A percentile compares a stretch with the other conserved stretches of the same genome.
Conservation (phyloP, 441 rosid species). For the Eutrema salsugineum region DNA sequence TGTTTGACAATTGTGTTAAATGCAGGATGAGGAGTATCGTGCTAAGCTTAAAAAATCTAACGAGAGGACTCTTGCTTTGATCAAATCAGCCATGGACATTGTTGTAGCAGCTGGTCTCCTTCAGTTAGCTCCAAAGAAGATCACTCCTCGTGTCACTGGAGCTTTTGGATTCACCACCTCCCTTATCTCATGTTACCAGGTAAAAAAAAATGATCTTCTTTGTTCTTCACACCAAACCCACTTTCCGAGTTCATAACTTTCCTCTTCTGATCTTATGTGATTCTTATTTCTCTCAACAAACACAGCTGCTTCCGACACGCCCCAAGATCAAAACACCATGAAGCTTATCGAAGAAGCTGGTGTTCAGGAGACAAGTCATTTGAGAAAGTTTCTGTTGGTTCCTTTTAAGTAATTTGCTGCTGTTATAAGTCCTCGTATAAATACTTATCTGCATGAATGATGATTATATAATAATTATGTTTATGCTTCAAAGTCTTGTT, state of each 20-base stretch:
- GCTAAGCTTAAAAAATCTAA: slow-evolving; percentile 70
- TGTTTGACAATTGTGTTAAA: neutral
- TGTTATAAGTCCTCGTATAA: slow-evolving; percentile 9
- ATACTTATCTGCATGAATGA: slow-evolving; percentile 24
- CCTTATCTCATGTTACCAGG: slow-evolving; percentile 93
- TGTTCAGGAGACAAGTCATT: neutral
- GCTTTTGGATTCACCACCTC: slow-evolving; percentile 75
- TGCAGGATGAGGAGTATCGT: slow-evolving; percentile 72
- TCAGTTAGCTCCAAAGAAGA: slow-evolving; percentile 79
- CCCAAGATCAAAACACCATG: slow-evolving; percentile 15
- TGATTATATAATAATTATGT: neutral
- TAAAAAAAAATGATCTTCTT: slow-evolving; percentile 17
- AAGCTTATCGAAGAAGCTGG: slow-evolving; percentile 3
- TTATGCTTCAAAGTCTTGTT: slow-evolving; percentile 8
- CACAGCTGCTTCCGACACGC: slow-evolving; percentile 18
- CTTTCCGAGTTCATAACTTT: neutral
- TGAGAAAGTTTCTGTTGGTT: slow-evolving; percentile 4
- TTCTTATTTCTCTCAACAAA: neutral
- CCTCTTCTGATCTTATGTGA: neutral
- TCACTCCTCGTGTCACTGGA: slow-evolving; percentile 86
- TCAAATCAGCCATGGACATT: slow-evolving; percentile 76
- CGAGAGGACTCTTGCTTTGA: slow-evolving; percentile 71
- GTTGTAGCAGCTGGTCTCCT: slow-evolving; percentile 91
- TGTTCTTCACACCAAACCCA: neutral
- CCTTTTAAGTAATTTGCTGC: neutral